These are phyloP conservation scores for Rhizodiscina lignyota DNA, from an alignment of 495 filamentous ascomycete species.

Conservation along the genomic window DNA sequence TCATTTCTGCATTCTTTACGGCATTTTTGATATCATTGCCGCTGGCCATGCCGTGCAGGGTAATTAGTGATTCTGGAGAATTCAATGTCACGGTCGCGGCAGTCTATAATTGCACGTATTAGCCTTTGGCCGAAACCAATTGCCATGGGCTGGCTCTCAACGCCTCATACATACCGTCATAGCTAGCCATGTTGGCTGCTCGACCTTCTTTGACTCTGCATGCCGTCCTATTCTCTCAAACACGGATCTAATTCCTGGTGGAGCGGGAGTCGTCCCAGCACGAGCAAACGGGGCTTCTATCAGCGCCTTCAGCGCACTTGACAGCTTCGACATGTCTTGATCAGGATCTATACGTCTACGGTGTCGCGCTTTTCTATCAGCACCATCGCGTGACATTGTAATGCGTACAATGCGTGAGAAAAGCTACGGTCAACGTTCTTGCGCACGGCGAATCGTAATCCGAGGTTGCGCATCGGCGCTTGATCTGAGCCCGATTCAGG, in stretches of 20 bases:
- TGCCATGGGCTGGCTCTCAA: too few species aligned
- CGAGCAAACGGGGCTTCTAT: slow-evolving; percentile 52
- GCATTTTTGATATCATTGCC: neutral
- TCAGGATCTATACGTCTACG: too few species aligned
- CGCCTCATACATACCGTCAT: slow-evolving; percentile 32
- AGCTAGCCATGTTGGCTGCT: slow-evolving; percentile 45
- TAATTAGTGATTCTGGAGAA: slow-evolving; percentile 45
- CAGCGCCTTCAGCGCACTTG: slow-evolving; percentile 47
- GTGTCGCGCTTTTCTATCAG: too few species aligned
- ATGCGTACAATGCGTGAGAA: too few species aligned
- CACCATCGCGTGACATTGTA: too few species aligned
- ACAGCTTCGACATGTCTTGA: slow-evolving; percentile 47
- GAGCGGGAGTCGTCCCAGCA: slow-evolving; percentile 47
- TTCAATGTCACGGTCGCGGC: slow-evolving; percentile 64
- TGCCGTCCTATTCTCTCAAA: slow-evolving; percentile 41
- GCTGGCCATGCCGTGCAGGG: slow-evolving; percentile 38
- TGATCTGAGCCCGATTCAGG: too few species aligned
- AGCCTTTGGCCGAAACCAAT: too few species aligned
- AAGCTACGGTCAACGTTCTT: too few species aligned
- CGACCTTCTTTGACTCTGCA: slow-evolving; percentile 35
- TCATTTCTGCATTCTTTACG: slow-evolving; percentile 43
- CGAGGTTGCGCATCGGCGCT: too few species aligned
- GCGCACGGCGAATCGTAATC: too few species aligned
- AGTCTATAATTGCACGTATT: slow-evolving; percentile 31
- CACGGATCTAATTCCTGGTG: slow-evolving; percentile 38